phyloP scores from a whole-genome alignment of 1,139 yeast genomes.

The Barnettozyma hawaiiensis region DNA sequence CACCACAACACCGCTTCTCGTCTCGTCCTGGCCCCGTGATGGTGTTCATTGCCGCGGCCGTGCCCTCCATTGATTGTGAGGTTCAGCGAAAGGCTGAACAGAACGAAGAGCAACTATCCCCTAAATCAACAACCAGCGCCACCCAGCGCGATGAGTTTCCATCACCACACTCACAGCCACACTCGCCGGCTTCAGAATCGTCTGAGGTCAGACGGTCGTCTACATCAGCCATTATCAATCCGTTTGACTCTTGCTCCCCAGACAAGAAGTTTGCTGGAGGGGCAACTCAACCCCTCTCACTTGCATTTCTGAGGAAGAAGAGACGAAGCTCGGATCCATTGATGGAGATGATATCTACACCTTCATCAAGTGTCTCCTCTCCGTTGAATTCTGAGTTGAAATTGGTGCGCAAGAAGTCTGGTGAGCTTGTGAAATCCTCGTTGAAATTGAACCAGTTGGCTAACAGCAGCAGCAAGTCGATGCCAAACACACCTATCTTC shows the following conservation, averaged over 20 bases:
- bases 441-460: slow-evolving; percentile 47
- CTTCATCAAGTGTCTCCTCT: not conserved
- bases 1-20: too few relatives aligned
- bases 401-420: slow-evolving; percentile 67
- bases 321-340: slow-evolving; percentile 15
- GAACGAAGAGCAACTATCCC: not conserved
- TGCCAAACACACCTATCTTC: slow-evolving; percentile 69
- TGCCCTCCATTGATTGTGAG: not conserved
- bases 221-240: slow-evolving; percentile 7
- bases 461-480: slow-evolving; percentile 36
- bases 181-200: not conserved
- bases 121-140: too few relatives aligned
- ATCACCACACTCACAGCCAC: not conserved
- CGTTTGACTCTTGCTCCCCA: slow-evolving; percentile 2
- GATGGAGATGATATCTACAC: not conserved
- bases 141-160: not conserved
- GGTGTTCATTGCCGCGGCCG: slow-evolving; percentile 2
- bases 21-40: not conserved
- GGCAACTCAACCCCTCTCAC: slow-evolving; percentile 12
- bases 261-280: not conserved
- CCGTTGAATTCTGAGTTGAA: slow-evolving; percentile 14
- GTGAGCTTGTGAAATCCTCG: slow-evolving; percentile 74
- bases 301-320: slow-evolving; percentile 19
- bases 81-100: not conserved
- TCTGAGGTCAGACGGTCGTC: not conserved